Evolutionary conservation across 495 filamentous ascomycete genomes (phyloP).

Genomic region (Lophium mytilinum): DNA sequence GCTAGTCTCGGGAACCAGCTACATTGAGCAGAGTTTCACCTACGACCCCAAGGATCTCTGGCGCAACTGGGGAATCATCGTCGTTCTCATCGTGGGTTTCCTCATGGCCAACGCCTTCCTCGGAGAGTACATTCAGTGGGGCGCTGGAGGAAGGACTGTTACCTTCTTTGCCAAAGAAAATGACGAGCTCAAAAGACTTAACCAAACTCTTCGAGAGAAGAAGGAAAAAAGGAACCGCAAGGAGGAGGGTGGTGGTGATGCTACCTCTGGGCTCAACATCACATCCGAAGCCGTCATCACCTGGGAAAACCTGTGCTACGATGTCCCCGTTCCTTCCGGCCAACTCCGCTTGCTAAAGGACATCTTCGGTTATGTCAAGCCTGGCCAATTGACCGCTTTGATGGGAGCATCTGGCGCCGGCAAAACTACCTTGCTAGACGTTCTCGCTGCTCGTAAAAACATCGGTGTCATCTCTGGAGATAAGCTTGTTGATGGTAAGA

Average conservation of each 20-base stretch:
- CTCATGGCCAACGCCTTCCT: conserved; percentile 60
- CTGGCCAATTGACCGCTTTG: conserved; percentile 68
- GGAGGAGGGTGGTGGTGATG: conserved; percentile 37
- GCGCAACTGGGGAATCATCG: conserved; percentile 70
- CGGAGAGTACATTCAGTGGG: conserved; percentile 68
- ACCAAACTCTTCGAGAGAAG: conserved; percentile 53
- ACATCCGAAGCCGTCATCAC: conserved; percentile 49
- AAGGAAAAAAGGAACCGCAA: conserved; percentile 46
- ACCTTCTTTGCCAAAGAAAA: conserved; percentile 68
- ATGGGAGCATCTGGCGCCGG: conserved; percentile 86
- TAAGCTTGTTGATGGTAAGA: conserved; percentile 62
- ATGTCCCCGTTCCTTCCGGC: conserved; percentile 62
- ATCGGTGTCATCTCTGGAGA: conserved; percentile 70
- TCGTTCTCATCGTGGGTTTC: conserved; percentile 60
- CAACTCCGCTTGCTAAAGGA: conserved; percentile 60
- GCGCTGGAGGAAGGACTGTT: conserved; percentile 67
- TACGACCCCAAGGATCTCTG: conserved; percentile 57
- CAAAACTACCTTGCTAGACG: conserved; percentile 77
- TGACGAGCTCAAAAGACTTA: conserved; percentile 59
- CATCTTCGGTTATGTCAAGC: conserved; percentile 70
- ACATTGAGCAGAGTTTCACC: conserved; percentile 54
- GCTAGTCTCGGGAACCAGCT: conserved; percentile 50
- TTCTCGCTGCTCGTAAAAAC: conserved; percentile 66
- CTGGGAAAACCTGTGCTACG: conserved; percentile 50
- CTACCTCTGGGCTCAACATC: conserved; percentile 51